These are phyloP conservation scores for Candida ovalis DNA, from an alignment of 805 yeast genomes.

Conservation along the genomic window DNA sequence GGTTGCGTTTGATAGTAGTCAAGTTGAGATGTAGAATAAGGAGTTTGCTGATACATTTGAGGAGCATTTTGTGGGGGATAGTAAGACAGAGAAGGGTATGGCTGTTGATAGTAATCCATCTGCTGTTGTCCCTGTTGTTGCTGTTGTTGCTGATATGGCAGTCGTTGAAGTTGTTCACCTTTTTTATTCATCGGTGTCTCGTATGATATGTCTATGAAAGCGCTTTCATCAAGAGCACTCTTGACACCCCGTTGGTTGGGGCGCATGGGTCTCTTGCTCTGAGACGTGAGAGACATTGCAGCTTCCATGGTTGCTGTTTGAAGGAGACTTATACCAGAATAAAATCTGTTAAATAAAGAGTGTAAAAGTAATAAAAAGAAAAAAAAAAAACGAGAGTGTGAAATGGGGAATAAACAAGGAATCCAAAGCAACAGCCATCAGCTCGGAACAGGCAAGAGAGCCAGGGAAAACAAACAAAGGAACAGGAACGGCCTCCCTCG, in stretches of 20 bases:
- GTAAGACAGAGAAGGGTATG: background rate
- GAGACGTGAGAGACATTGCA: constrained; percentile 25
- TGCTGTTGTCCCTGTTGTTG: constrained; percentile 2
- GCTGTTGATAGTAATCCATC: constrained; percentile 2
- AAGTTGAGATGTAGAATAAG: constrained; percentile 1
- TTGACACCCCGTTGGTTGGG: constrained; percentile 28
- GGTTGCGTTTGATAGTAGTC: background rate
- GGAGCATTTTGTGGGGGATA: constrained; percentile 2
- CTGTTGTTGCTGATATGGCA: constrained; percentile 14
- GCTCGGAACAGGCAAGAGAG: too few relatives aligned
- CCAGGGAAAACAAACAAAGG: too few relatives aligned
- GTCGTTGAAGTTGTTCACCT: constrained; percentile 8
- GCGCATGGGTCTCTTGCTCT: constrained; percentile 9
- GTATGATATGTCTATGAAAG: constrained; percentile 41
- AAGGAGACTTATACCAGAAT: background rate
- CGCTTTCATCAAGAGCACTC: constrained; percentile 38
- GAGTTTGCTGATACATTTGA: background rate
- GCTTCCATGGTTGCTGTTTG: constrained; percentile 29
- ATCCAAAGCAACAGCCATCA: too few relatives aligned
- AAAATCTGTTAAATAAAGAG: background rate
- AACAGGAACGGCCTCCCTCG: too few relatives aligned
- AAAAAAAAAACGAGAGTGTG: background rate
- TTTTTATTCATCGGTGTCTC: constrained; percentile 33
- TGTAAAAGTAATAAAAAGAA: background rate
- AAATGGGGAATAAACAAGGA: too few relatives aligned